Conservation (phyloP, 148 eudicot genomes). For the Spergularia marina region DNA sequence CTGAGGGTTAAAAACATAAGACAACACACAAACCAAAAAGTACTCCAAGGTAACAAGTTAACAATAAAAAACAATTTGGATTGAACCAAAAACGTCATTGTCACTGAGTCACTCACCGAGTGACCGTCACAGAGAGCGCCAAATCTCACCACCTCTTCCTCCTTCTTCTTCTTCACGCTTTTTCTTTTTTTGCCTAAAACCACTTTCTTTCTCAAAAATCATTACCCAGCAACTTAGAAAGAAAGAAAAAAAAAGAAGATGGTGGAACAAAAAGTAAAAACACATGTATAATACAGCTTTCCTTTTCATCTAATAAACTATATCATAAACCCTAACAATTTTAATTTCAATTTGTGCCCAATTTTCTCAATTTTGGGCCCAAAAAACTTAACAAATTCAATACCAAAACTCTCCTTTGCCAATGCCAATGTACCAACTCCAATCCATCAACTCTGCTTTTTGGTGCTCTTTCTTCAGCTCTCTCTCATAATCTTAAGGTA, state of each 20-base stretch:
- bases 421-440: neutral
- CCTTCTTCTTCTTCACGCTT: neutral
- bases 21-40: too few relatives aligned
- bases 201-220: neutral
- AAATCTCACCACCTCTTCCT: slow-evolving; percentile 12
- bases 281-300: slow-evolving; percentile 14
- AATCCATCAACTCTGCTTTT: slow-evolving; percentile 12
- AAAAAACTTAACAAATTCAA: slow-evolving; percentile 7
- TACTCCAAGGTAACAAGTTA: too few relatives aligned
- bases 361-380: slow-evolving; percentile 23
- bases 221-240: neutral
- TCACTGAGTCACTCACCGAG: neutral
- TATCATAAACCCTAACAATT: slow-evolving; percentile 1
- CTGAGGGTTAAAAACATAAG: too few relatives aligned
- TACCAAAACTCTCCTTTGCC: slow-evolving; percentile 10
- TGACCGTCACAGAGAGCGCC: slow-evolving; percentile 10
- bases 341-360: slow-evolving; percentile 2
- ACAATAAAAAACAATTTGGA: neutral
- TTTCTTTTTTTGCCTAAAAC: neutral
- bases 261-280: neutral
- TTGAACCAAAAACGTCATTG: neutral
- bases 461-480: slow-evolving; percentile 5
- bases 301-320: slow-evolving; percentile 13
- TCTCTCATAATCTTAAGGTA: slow-evolving; percentile 17
- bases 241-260: too few relatives aligned